Evolutionary conservation across 768 basidiomycete genomes (phyloP).

Genomic region (Botryobasidium botryosum): DNA sequence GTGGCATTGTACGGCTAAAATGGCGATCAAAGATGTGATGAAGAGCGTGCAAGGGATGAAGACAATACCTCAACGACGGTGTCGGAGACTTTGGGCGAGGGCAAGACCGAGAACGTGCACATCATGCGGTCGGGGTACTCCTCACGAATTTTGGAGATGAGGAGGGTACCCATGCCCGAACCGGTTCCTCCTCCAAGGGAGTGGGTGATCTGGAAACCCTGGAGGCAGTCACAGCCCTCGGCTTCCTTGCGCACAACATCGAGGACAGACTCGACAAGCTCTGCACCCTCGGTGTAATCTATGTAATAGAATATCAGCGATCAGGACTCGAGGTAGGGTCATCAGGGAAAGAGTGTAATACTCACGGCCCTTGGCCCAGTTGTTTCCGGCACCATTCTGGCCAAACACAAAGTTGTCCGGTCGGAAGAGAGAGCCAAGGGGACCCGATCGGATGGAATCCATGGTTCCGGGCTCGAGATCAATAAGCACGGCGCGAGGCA

Average conservation of each 20-base stretch:
- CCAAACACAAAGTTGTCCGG: slow-evolving; percentile 98
- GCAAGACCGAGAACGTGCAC: slow-evolving; percentile 98
- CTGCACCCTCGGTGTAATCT: slow-evolving; percentile 93
- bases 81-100: slow-evolving; percentile 58
- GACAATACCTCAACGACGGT: neutral
- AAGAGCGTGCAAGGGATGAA: slow-evolving; percentile 1
- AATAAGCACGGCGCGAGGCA: slow-evolving; percentile 91
- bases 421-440: slow-evolving; percentile 82
- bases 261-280: slow-evolving; percentile 93
- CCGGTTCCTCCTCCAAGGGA: slow-evolving; percentile 98
- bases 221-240: slow-evolving; percentile 91
- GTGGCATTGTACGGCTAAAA: slow-evolving; percentile 99
- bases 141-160: slow-evolving; percentile 97
- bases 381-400: slow-evolving; percentile 96
- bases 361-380: slow-evolving; percentile 99
- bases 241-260: slow-evolving; percentile 99
- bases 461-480: slow-evolving; percentile 97
- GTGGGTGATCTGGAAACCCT: slow-evolving; percentile 99
- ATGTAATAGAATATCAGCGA: slow-evolving; percentile 7
- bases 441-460: slow-evolving; percentile 82
- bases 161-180: slow-evolving; percentile 97
- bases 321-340: neutral
- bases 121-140: slow-evolving; percentile 99
- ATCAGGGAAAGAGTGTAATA: slow-evolving; percentile 15
- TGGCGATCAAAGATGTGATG: slow-evolving; percentile 77